A percentile compares a stretch with the other conserved stretches of the same genome.
Conservation (phyloP, 352 stramenopile genomes). For the Phytophthora idaei region DNA sequence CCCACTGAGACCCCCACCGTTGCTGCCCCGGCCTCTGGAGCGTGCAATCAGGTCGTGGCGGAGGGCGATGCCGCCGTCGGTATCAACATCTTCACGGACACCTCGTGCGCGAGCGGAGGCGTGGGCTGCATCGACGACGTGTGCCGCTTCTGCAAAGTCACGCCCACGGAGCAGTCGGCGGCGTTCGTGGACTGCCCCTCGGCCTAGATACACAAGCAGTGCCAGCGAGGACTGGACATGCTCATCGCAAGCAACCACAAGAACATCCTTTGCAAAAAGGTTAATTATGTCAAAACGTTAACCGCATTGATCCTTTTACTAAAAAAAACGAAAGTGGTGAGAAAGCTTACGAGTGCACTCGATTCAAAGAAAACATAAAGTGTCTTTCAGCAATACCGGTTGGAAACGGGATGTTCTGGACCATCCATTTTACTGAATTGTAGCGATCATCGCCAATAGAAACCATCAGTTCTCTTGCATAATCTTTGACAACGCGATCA, state of each 20-base stretch:
- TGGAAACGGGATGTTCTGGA: constrained; percentile 5
- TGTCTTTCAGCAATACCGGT: not conserved
- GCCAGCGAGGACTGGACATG: no score
- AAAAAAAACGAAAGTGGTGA: not conserved
- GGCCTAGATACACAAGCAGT: not conserved
- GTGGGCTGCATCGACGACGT: constrained; percentile 28
- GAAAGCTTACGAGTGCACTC: not conserved
- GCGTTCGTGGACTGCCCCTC: constrained; percentile 36
- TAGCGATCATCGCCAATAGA: constrained; percentile 4
- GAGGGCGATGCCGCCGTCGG: constrained; percentile 32
- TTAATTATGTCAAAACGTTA: no score
- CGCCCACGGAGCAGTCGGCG: constrained; percentile 29
- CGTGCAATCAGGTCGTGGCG: constrained; percentile 27
- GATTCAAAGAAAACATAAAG: no score
- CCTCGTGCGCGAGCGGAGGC: constrained; percentile 26
- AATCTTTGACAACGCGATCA: not conserved
- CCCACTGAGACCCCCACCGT: constrained; percentile 11
- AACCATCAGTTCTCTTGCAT: not conserved
- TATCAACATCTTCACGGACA: constrained; percentile 36
- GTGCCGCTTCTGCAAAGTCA: constrained; percentile 35
- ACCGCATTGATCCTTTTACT: no score
- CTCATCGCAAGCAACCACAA: no score
- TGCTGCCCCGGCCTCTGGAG: not conserved
- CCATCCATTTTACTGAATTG: constrained; percentile 7
- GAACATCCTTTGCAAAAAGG: no score